Base-by-base conservation (phyloP, 768 basidiomycete species). In the Symmetrospora coprosmae region DNA sequence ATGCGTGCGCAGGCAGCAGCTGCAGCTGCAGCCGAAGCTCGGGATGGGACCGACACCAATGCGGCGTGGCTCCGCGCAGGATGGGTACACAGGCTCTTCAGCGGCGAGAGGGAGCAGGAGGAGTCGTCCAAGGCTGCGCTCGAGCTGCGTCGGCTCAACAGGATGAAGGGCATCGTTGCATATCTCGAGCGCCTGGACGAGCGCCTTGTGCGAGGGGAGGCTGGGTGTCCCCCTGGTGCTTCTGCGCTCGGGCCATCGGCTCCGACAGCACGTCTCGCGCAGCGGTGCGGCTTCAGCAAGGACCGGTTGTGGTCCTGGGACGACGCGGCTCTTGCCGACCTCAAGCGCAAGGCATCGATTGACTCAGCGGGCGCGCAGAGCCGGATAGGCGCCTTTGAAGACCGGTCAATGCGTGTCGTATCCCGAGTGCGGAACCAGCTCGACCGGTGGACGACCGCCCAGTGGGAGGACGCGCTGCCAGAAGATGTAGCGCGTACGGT, bases 21-120 rank as follows among this genome's bases (percentile, higher is more conserved):
- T n/a, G n/a, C n/a, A n/a, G n/a, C n/a, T n/a, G n/a, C n/a, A n/a
- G n/a, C n/a, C n/a, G n/a, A n/a, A n/a, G n/a, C n/a, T n/a, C 33
- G 19, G 4, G 27, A 47, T 30, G 55, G 27, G 7, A 46, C 61
- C 40, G 27, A 47, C 6, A 43, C 59, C 16, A 55, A 63, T 17
- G 66, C 65, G 17, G 63, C 65, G 2, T 70, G 48, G 50, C 56
- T 64, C 48, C 65, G 67, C 37, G 66, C 65, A 2, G 67, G 66
- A 30, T 70, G 69, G 69, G 67, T 68, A 16, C 68, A 68, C 56
- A 67, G 69, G 23, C 63, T 70, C 16, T 70, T 70, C 65, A 66
- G 66, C 14, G 69, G 69, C 6, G 41, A 65, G 52, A 50, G 53
- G 50, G 63, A 51, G 25, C 66, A 67, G 51, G 69, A 70, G 64